Evolutionary conservation across 1,284 basidiomycete species (phyloP), one percentile per base, ranked within the genome.

Genomic region (Pisolithus thermaeus): DNA sequence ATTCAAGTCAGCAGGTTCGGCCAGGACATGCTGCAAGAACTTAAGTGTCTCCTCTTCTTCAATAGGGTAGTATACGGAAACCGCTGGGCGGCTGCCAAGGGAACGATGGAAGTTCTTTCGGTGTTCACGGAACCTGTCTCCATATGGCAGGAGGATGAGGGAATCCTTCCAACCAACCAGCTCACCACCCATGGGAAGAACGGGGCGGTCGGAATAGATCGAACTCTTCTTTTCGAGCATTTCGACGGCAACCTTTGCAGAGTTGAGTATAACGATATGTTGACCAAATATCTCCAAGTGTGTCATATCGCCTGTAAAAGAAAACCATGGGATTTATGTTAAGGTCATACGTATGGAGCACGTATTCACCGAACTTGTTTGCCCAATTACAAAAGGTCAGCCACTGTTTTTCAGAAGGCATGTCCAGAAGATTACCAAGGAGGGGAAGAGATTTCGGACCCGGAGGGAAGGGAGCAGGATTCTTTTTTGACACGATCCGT

Each of bases 311-410:
- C 67, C 68, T 67, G 39, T 37, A 68, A 6, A 67, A 59, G 55
- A 62, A 65, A 6, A 61, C 61, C n/a, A 62, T 53, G 3, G 58
- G 58, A 0, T 64, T 0, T 30, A 1, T 7, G 9, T 7, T 7
- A 69, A 20, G 18, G 18, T 52, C 14, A 68, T 56, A 25, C 60
- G 63, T 14, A 70, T 54, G 9, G 65, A 67, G 39, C 67, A 55
- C 1, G 68, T 52, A 48, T 65, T 2, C 57, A 68, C 76, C 75
- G 51, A 67, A 76, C 62, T 67, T 68, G 40, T 64, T 60, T 18
- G 74, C 68, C 75, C 77, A 74, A 25, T 75, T 62, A 6, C 73
- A 65, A 53, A 73, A 75, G 0, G 67, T 68, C 41, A 72, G 61
- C 76, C 76, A 78, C 14, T 67, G 68, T 46, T 65, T 65, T 39